A percentile compares a stretch with the other conserved stretches of the same genome.
Conservation (phyloP, 768 basidiomycete genomes). For the Mrakia hoshinonis region DNA sequence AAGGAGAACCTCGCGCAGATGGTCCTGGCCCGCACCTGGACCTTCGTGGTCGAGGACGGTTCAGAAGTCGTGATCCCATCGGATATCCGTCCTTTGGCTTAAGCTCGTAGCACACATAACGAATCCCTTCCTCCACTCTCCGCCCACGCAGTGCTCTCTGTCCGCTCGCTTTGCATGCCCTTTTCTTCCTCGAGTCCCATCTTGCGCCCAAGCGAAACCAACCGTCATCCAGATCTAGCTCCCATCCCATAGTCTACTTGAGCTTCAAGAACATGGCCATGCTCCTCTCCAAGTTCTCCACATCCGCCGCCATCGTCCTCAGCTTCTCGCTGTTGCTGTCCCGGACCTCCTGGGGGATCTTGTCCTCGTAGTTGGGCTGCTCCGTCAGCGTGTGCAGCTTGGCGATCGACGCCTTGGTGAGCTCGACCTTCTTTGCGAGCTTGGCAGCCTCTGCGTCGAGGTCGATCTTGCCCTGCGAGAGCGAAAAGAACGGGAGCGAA, state of each 20-base stretch:
- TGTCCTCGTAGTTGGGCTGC: conserved; percentile 66
- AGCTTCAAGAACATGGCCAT: conserved; percentile 57
- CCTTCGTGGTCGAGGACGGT: too few relatives aligned
- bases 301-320: conserved; percentile 69
- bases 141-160: too few relatives aligned
- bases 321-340: conserved; percentile 71
- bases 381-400: conserved; percentile 57
- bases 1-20: too few relatives aligned
- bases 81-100: too few relatives aligned
- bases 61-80: too few relatives aligned
- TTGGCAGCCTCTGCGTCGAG: conserved; percentile 78
- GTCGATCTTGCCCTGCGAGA: conserved; percentile 72
- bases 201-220: too few relatives aligned
- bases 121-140: too few relatives aligned
- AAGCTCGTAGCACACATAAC: too few relatives aligned
- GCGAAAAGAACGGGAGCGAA: not conserved
- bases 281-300: conserved; percentile 59
- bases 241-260: conserved; percentile 10
- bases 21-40: too few relatives aligned
- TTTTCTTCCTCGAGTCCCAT: too few relatives aligned
- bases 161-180: too few relatives aligned
- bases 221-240: too few relatives aligned
- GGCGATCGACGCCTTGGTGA: conserved; percentile 58
- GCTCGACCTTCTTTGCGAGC: conserved; percentile 77
- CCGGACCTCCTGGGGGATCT: conserved; percentile 70